Percentiles rank a stretch among this genome's conserved stretches.
Conservation (phyloP, 2,329 filamentous ascomycete genomes). For the Diaporthe ampelina region DNA sequence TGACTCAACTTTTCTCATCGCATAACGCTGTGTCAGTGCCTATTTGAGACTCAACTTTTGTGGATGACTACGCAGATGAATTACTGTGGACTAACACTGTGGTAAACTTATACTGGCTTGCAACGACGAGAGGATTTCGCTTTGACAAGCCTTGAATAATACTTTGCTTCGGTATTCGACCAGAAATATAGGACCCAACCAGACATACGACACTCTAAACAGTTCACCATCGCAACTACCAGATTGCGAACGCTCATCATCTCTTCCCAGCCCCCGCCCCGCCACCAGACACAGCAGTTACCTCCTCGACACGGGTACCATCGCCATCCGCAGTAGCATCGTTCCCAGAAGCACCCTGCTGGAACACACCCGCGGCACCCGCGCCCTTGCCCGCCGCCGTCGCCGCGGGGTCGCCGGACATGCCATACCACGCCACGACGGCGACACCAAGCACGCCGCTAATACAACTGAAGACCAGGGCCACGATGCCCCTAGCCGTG, state of each 20-base stretch:
- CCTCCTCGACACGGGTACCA: constrained; percentile 12
- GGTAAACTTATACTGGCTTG: neutral
- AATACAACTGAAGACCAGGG: constrained; percentile 79
- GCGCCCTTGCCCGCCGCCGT: neutral
- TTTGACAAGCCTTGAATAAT: neutral
- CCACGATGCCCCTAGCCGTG: constrained; percentile 78
- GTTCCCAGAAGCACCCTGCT: neutral
- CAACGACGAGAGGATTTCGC: neutral
- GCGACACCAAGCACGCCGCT: constrained; percentile 77
- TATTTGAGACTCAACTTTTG: neutral
- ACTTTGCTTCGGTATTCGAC: neutral
- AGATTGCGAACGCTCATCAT: neutral
- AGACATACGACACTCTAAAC: neutral
- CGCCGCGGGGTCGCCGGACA: neutral
- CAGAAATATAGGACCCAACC: neutral
- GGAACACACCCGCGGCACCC: neutral
- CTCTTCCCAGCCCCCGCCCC: neutral
- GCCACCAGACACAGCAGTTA: constrained; percentile 10
- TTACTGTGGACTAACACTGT: neutral
- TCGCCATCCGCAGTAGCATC: neutral
- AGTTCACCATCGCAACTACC: neutral
- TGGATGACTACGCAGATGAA: neutral
- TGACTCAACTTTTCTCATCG: neutral
- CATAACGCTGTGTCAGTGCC: neutral
- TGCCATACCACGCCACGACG: constrained; percentile 77